phyloP scores from a whole-genome alignment of 139 green algal species.

The Pseudopediastrum boryanum region DNA sequence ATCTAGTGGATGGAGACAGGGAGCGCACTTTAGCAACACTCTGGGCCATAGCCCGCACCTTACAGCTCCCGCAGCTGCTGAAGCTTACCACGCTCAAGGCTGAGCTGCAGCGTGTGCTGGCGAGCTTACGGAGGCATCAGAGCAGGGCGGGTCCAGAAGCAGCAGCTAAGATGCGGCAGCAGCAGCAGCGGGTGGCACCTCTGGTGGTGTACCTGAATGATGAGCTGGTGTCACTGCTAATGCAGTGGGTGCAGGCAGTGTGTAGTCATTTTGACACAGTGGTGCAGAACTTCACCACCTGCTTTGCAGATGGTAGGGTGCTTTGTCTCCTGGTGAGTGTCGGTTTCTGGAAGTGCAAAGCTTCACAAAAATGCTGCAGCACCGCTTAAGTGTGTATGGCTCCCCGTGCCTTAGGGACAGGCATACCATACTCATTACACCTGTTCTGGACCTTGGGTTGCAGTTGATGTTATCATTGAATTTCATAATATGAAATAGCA shows the following conservation, averaged over 20 bases:
- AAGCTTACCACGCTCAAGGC: slow-evolving; percentile 29
- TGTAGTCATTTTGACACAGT: slow-evolving; percentile 52
- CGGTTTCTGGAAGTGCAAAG: too few species aligned
- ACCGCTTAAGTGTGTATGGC: too few species aligned
- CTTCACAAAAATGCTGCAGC: too few species aligned
- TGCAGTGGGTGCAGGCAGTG: slow-evolving; percentile 78
- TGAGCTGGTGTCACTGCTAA: slow-evolving; percentile 48
- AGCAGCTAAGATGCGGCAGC: slow-evolving; percentile 6
- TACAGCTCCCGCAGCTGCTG: slow-evolving; percentile 45
- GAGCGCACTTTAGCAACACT: slow-evolving; percentile 67
- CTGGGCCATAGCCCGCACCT: slow-evolving; percentile 50
- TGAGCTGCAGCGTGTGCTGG: slow-evolving; percentile 45
- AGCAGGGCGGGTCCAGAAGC: background rate
- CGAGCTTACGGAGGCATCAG: background rate
- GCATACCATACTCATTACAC: too few species aligned
- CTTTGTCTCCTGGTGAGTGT: slow-evolving; percentile 78
- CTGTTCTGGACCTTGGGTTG: too few species aligned
- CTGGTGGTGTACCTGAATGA: slow-evolving; percentile 47
- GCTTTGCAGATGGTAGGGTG: slow-evolving; percentile 75
- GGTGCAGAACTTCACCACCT: slow-evolving; percentile 64
- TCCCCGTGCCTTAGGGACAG: too few species aligned
- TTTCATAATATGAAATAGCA: too few species aligned
- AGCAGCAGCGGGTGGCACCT: background rate
- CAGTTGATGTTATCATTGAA: too few species aligned
- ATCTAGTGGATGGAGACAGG: slow-evolving; percentile 70